A percentile compares a stretch with the other conserved stretches of the same genome.
These are phyloP conservation scores for Fusarium haematococcum DNA, from an alignment of 2,329 filamentous ascomycete genomes.

Conservation along the genomic window DNA sequence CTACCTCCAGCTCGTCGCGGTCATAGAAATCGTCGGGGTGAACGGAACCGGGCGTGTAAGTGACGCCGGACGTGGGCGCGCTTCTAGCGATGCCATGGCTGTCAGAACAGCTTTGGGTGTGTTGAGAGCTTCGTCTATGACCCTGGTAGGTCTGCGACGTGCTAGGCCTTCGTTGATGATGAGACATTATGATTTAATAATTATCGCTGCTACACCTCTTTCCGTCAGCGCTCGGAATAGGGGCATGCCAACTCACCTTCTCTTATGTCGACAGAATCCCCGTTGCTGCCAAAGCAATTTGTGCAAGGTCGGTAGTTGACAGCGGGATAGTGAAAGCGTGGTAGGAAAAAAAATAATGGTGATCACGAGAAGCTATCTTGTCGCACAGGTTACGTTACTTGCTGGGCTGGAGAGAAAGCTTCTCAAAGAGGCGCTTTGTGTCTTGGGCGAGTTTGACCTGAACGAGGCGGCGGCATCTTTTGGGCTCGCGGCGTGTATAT, in stretches of 20 bases:
- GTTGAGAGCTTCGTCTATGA: background rate
- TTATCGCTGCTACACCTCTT: conserved; percentile 1
- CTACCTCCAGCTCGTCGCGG: background rate
- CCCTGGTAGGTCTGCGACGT: conserved; percentile 5
- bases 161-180: conserved; percentile 13
- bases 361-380: conserved; percentile 38
- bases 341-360: background rate
- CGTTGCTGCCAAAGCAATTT: background rate
- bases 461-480: background rate
- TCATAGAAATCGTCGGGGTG: background rate
- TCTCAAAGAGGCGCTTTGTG: conserved; percentile 17
- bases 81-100: background rate
- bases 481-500: conserved; percentile 9
- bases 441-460: background rate
- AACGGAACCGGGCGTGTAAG: conserved; percentile 3
- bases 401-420: conserved; percentile 2
- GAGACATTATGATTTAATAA: conserved; percentile 15
- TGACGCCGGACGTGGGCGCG: conserved; percentile 2
- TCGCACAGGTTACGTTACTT: conserved; percentile 39
- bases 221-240: conserved; percentile 25
- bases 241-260: conserved; percentile 21
- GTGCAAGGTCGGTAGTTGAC: conserved; percentile 29
- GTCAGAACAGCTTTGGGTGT: background rate
- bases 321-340: conserved; percentile 12
- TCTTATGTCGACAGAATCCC: background rate